Evolutionary conservation across 495 filamentous ascomycete species (phyloP), one percentile per base, ranked within the genome.

Genomic region (Neurospora sp.): DNA sequence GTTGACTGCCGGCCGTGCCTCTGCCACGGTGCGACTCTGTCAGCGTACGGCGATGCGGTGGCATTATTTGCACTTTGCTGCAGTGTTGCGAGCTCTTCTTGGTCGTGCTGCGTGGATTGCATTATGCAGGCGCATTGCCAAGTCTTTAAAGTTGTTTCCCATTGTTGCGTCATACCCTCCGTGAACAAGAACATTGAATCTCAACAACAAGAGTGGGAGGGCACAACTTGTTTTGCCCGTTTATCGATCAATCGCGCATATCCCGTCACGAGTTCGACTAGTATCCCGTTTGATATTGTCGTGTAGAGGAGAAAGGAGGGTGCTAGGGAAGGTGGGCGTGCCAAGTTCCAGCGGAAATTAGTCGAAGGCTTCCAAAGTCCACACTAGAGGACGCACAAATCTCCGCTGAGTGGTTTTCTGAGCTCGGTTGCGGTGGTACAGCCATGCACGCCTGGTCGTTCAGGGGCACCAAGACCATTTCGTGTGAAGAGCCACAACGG

Each of bases 281-380:
- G 43, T 45, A 21, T 21, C 43, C 42, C 19, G 42, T n/a, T 13
- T 11, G n/a, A 13, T 48, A 21, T 21, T 15, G 24, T 15, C 21
- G 48, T 31, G 48, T 28, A 62, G 4, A 17, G 54, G 31, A 31
- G 24, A 62, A 66, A 36, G 54, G 28, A 31, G 54, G 15, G 54
- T 66, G 28, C 31, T 9, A 34, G 13, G 31, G 28, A 9, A 66
- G 54, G 24, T 21, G 17, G 34, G 69, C 69, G 17, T 70, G 69
- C 69, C 69, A 70, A 70, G 39, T 71, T 66, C n/a, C 43, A 48
- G 54, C 54, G 28, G 54, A 66, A 66, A 66, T 66, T 66, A 62
- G 24, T 31, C 24, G 6, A 17, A 62, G 24, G 48, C 48, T 59
- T 15, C 11, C 48, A 59, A 31, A 31, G 48, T 59, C 48, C 48